Conservation (phyloP, 352 stramenopile genomes). For the Phytophthora citricola region DNA sequence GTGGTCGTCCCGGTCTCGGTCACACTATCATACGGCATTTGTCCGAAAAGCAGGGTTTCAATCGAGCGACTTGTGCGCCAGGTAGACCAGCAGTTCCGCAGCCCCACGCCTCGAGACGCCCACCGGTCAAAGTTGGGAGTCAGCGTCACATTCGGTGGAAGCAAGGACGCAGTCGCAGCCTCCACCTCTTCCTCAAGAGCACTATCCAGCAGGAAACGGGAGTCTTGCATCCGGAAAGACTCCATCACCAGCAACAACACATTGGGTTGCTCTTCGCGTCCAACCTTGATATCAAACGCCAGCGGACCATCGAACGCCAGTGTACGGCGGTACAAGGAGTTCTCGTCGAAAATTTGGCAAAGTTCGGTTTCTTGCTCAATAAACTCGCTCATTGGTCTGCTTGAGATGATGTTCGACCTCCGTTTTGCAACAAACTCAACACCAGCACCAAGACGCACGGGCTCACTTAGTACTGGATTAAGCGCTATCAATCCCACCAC, state of each 20-base stretch:
- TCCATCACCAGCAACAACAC: constrained; percentile 74
- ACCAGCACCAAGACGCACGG: constrained; percentile 40
- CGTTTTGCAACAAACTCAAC: constrained; percentile 26
- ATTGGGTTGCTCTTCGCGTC: constrained; percentile 52
- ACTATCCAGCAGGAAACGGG: constrained; percentile 44
- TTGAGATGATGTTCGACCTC: constrained; percentile 18
- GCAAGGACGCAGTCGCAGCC: constrained; percentile 33
- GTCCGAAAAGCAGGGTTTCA: constrained; percentile 68
- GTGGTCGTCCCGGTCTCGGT: constrained; percentile 57
- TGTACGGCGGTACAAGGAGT: constrained; percentile 59
- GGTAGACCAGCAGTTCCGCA: constrained; percentile 71
- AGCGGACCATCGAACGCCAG: constrained; percentile 54
- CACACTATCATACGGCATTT: constrained; percentile 68
- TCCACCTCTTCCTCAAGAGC: constrained; percentile 32
- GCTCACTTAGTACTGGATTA: constrained; percentile 63
- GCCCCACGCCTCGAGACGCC: constrained; percentile 52
- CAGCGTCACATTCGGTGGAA: constrained; percentile 57
- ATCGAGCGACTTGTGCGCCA: constrained; percentile 76
- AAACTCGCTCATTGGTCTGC: constrained; percentile 42
- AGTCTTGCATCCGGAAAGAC: constrained; percentile 70
- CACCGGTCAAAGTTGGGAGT: constrained; percentile 73
- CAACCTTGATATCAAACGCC: constrained; percentile 61
- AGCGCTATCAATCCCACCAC: constrained; percentile 61
- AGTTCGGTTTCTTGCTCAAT: constrained; percentile 59
- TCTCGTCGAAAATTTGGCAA: constrained; percentile 40